These are phyloP conservation scores for Pseudogymnoascus sp. DNA, from an alignment of 2,329 filamentous ascomycete genomes.

Conservation along the genomic window DNA sequence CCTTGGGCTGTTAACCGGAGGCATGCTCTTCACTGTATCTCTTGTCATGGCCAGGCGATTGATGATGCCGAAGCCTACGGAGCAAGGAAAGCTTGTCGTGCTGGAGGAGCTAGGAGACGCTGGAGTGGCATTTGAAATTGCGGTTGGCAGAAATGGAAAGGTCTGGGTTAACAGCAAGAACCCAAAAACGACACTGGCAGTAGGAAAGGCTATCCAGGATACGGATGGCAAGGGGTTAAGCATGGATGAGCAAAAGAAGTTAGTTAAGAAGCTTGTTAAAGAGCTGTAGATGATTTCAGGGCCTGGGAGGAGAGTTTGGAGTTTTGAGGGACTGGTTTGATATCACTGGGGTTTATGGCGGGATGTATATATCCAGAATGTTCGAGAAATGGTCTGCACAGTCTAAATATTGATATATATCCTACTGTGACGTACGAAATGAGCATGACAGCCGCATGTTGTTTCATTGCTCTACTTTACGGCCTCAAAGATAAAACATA, in stretches of 20 bases:
- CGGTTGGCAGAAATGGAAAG: conserved; percentile 84
- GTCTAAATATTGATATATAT: not conserved
- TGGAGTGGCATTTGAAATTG: conserved; percentile 84
- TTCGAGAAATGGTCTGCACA: not conserved
- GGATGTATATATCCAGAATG: not conserved
- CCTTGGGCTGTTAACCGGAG: conserved; percentile 72
- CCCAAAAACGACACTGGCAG: conserved; percentile 63
- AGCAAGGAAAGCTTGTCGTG: conserved; percentile 60
- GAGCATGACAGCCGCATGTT: not conserved
- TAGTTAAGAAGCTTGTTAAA: conserved; percentile 60
- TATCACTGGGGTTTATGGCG: not conserved
- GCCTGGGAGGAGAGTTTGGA: not conserved
- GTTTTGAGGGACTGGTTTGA: not conserved
- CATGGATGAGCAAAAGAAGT: conserved; percentile 60
- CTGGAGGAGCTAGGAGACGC: conserved; percentile 70
- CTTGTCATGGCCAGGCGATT: conserved; percentile 74
- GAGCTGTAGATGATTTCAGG: conserved; percentile 11
- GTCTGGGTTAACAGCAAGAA: conserved; percentile 84
- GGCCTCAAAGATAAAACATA: not conserved
- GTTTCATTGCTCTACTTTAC: not conserved
- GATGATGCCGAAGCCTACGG: conserved; percentile 54
- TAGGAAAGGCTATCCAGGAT: conserved; percentile 70
- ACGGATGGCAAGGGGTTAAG: conserved; percentile 63
- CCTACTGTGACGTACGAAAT: not conserved
- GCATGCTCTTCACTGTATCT: conserved; percentile 80